Evolutionary conservation across 768 basidiomycete genomes (phyloP), one percentile per base, ranked within the genome.

Genomic region (Suillus ampliporus): DNA sequence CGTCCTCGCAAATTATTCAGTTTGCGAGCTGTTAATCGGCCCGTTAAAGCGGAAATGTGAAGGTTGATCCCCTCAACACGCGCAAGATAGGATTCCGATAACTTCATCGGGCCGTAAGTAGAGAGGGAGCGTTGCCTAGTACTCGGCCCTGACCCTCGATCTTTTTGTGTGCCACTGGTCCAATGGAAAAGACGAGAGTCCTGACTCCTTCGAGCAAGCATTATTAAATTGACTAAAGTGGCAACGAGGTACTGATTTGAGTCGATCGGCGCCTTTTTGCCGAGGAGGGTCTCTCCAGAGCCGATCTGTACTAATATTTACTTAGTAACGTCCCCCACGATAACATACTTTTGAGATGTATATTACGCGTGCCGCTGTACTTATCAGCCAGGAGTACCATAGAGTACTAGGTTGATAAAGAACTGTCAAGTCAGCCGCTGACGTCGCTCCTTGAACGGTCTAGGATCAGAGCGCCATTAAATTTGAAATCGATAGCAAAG

Each of bases 21-120:
- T 53, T 35, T 21, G 35, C 31, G 6, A 28, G 54, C 17, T 56
- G 52, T 14, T 51, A 31, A 28, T 56, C 38, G 54, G 38, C 11
- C 38, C 37, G 54, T 34, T 5, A 76, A 48, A 63, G 65, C 73
- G 73, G 74, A 54, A 43, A 69, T 66, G 5, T 10, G 41, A 44
- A 37, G 9, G 9, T 59, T 62, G 17, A 69, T 73, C 74, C 64
- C 58, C 19, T 21, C 23, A 38, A 37, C 59, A 41, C 53, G 34
- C 62, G 65, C 64, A 65, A 52, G 74, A 66, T 74, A 71, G 64
- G 67, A 64, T 63, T 65, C 57, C 61, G 72, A 67, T 72, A 67
- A 47, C 60, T 38, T 62, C 38, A 26, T 52, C 58, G 53, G 58
- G 8, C 50, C 46, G 41, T 50, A 37, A 51, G 34, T 10, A 14